Evolutionary conservation across 2,329 filamentous ascomycete species (phyloP).

Genomic region (Diaporthe sp.): DNA sequence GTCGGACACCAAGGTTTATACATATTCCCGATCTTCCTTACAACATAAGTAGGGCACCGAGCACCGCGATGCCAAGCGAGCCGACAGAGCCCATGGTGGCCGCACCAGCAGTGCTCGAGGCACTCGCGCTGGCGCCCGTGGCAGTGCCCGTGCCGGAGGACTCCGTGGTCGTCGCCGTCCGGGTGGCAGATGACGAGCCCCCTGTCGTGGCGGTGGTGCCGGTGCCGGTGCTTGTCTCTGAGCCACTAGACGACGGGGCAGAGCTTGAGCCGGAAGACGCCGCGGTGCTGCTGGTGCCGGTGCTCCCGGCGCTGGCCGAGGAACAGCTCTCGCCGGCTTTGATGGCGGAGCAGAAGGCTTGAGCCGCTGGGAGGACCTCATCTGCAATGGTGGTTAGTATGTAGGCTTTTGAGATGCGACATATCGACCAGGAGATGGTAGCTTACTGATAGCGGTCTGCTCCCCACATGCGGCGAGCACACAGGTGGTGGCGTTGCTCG

Average conservation of each 20-base stretch:
- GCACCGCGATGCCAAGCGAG: constrained; percentile 23
- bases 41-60: constrained; percentile 26
- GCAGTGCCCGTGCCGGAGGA: constrained; percentile 21
- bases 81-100: constrained; percentile 26
- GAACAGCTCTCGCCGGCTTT: constrained; percentile 35
- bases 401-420: background rate
- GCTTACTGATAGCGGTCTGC: constrained; percentile 23
- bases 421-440: background rate
- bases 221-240: background rate
- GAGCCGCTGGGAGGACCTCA: constrained; percentile 22
- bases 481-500: constrained; percentile 23
- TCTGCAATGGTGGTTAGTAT: background rate
- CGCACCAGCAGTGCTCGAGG: constrained; percentile 29
- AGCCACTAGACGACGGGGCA: background rate
- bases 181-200: background rate
- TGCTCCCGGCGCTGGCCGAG: constrained; percentile 12
- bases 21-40: background rate
- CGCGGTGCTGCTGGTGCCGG: background rate
- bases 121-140: constrained; percentile 14
- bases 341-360: constrained; percentile 35
- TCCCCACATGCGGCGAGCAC: constrained; percentile 32
- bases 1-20: background rate
- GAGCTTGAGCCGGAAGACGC: background rate
- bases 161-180: background rate
- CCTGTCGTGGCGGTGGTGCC: background rate